phyloP scores from a whole-genome alignment of 805 yeast species.

The Monosporozyma aquatica region DNA sequence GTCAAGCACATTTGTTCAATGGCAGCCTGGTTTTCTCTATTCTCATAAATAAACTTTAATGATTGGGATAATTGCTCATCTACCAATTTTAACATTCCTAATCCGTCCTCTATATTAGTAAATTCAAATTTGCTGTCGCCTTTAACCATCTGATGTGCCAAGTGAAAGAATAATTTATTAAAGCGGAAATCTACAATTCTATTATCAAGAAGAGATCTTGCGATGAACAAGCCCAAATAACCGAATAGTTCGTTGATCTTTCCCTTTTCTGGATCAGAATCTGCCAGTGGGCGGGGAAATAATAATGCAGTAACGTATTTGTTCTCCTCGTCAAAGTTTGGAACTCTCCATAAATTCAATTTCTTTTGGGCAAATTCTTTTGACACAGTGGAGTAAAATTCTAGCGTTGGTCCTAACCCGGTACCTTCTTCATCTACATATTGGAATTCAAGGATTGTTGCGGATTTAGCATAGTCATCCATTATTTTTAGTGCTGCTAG shows the following conservation, averaged over 20 bases:
- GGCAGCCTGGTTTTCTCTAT: slow-evolving; percentile 27
- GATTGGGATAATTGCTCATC: slow-evolving; percentile 57
- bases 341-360: slow-evolving; percentile 61
- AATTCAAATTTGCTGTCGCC: slow-evolving; percentile 3
- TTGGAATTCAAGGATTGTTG: slow-evolving; percentile 78
- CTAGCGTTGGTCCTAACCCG: slow-evolving; percentile 93
- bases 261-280: slow-evolving; percentile 29
- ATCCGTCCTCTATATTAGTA: slow-evolving; percentile 4
- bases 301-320: slow-evolving; percentile 41
- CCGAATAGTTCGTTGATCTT: slow-evolving; percentile 47
- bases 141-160: slow-evolving; percentile 33
- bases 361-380: slow-evolving; percentile 54
- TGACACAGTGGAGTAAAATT: slow-evolving; percentile 78
- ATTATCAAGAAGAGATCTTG: slow-evolving; percentile 80
- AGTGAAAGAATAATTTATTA: slow-evolving; percentile 58
- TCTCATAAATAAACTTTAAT: slow-evolving; percentile 39
- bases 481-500: slow-evolving; percentile 74
- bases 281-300: slow-evolving; percentile 59
- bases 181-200: slow-evolving; percentile 77
- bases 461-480: slow-evolving; percentile 65
- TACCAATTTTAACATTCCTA: slow-evolving; percentile 38
- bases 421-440: slow-evolving; percentile 90
- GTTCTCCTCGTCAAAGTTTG: slow-evolving; percentile 23
- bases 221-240: slow-evolving; percentile 72
- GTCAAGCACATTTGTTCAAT: slow-evolving; percentile 46